Conservation (phyloP, 305 asterid genomes). For the Vinca major region DNA sequence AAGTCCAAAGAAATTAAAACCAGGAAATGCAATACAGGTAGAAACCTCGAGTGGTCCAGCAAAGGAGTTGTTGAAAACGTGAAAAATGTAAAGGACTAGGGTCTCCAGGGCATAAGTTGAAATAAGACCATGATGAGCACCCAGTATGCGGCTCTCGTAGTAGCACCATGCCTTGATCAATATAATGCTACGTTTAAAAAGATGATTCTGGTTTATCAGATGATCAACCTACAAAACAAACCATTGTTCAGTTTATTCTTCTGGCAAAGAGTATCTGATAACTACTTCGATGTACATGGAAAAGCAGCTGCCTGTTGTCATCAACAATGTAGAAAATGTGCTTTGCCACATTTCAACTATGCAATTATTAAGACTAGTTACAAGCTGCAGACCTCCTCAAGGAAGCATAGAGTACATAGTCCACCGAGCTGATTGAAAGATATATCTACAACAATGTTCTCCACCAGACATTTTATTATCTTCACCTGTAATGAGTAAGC, state of each 20-base stretch:
- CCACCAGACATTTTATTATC: constrained; percentile 80
- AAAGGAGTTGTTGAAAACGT: constrained; percentile 73
- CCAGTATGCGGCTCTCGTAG: constrained; percentile 88
- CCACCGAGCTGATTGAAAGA: constrained; percentile 96
- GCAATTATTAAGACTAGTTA: constrained; percentile 12
- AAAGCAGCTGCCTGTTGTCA: neutral
- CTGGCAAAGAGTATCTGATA: neutral
- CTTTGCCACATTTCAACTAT: too few relatives aligned
- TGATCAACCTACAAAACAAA: constrained; percentile 56
- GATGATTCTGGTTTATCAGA: constrained; percentile 65
- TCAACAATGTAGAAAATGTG: neutral
- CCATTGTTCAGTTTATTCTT: constrained; percentile 15
- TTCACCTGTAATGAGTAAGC: constrained; percentile 49
- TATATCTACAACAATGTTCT: constrained; percentile 78
- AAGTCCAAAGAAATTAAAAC: constrained; percentile 16
- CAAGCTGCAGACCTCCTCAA: constrained; percentile 61
- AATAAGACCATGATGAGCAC: constrained; percentile 92
- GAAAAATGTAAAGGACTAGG: constrained; percentile 83
- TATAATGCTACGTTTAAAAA: constrained; percentile 86
- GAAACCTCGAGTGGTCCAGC: constrained; percentile 87
- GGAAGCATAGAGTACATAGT: constrained; percentile 83
- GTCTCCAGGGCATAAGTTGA: constrained; percentile 95
- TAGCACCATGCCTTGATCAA: constrained; percentile 95
- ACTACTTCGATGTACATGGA: neutral
- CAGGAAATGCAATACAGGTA: neutral